phyloP scores from a whole-genome alignment of 306 rosid genomes.

The Lotus japonicus region DNA sequence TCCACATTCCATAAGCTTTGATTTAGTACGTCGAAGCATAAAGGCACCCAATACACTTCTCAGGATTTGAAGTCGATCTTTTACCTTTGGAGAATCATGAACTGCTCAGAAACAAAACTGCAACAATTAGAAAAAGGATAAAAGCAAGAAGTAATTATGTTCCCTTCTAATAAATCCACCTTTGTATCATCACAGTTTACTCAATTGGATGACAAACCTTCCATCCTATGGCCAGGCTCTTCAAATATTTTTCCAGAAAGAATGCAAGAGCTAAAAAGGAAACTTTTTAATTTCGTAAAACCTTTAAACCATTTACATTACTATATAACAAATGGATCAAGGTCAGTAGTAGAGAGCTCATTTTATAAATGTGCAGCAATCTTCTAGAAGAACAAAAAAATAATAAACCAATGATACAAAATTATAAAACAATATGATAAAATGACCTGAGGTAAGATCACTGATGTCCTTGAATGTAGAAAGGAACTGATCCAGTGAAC shows the following conservation, averaged over 20 bases:
- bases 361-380: not conserved
- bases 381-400: constrained; percentile 4
- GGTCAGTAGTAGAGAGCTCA: not conserved
- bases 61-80: constrained; percentile 47
- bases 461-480: constrained; percentile 67
- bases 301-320: not conserved
- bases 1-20: constrained; percentile 71
- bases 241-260: not conserved
- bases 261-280: not conserved
- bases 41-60: constrained; percentile 67
- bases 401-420: constrained; percentile 2
- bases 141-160: not conserved
- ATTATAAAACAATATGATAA: not conserved
- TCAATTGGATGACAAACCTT: constrained; percentile 11
- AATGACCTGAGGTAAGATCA: constrained; percentile 57
- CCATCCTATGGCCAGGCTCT: constrained; percentile 16
- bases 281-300: not conserved
- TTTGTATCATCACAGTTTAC: constrained; percentile 6
- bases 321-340: not conserved
- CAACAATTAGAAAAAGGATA: constrained; percentile 10
- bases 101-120: constrained; percentile 37
- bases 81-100: constrained; percentile 40
- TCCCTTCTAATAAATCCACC: not conserved
- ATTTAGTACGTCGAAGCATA: constrained; percentile 87
- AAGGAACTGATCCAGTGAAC: constrained; percentile 70